These are phyloP conservation scores for Lasiosphaeriaceae sp. DNA, from an alignment of 495 filamentous ascomycete genomes.

Conservation along the genomic window DNA sequence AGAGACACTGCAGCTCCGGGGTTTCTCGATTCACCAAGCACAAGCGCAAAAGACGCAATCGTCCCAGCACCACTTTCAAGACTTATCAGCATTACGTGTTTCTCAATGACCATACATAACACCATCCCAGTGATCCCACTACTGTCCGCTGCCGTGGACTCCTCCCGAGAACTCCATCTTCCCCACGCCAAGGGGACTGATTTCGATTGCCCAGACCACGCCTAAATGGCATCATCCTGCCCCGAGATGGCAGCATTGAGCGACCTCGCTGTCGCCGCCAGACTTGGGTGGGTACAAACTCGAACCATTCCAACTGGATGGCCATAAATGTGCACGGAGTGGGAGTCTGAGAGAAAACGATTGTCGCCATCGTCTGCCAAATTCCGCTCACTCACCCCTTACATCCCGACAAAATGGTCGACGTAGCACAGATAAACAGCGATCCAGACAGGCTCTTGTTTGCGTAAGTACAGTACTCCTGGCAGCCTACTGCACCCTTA, in stretches of 20 bases:
- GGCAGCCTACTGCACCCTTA: background rate
- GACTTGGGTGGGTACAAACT: too few relatives aligned
- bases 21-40: too few relatives aligned
- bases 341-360: too few relatives aligned
- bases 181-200: slow-evolving; percentile 18
- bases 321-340: too few relatives aligned
- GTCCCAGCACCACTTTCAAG: too few relatives aligned
- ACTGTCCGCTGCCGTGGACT: too few relatives aligned
- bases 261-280: background rate
- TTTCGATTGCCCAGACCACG: slow-evolving; percentile 1
- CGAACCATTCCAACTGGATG: too few relatives aligned
- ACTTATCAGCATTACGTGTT: background rate
- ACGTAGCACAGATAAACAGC: slow-evolving; percentile 11
- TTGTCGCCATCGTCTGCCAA: too few relatives aligned
- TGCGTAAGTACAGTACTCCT: slow-evolving; percentile 11
- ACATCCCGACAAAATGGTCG: slow-evolving; percentile 3
- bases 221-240: background rate
- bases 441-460: slow-evolving; percentile 21
- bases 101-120: too few relatives aligned
- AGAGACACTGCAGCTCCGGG: too few relatives aligned
- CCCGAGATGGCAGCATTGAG: slow-evolving; percentile 9
- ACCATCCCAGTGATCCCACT: too few relatives aligned
- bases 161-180: background rate
- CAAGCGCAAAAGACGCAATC: too few relatives aligned
- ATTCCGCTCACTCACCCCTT: background rate